Evolutionary conservation across 306 rosid genomes (phyloP).

Genomic region (Malus sylvestris): DNA sequence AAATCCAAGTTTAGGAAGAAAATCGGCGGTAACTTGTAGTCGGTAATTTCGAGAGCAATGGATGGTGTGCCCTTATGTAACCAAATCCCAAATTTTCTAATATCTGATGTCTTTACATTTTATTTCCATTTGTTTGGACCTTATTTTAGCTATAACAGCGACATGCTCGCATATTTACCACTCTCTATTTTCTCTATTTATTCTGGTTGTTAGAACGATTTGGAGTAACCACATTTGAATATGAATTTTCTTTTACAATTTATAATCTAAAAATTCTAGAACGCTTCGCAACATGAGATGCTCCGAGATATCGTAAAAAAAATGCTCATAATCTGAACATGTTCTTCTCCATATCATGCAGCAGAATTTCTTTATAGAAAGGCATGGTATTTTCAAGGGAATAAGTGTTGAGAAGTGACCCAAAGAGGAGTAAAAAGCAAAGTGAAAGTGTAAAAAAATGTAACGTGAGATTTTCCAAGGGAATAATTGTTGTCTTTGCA

Average conservation of each 20-base stretch:
- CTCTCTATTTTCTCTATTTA: background rate
- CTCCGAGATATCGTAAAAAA: background rate
- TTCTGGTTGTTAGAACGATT: too few species aligned
- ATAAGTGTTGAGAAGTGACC: background rate
- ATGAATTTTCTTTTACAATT: too few species aligned
- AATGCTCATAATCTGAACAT: background rate
- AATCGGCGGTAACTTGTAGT: constrained; percentile 38
- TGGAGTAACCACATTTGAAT: too few species aligned
- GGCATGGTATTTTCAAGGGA: constrained; percentile 10
- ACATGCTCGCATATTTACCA: background rate
- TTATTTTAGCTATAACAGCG: background rate
- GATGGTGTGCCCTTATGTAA: constrained; percentile 16
- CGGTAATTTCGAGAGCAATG: constrained; percentile 10
- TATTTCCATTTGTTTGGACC: background rate
- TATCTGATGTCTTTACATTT: background rate
- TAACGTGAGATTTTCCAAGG: background rate
- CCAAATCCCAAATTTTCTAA: constrained; percentile 11
- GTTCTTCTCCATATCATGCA: background rate
- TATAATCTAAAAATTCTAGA: too few species aligned
- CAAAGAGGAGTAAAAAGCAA: background rate
- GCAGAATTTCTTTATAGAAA: background rate
- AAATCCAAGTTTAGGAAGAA: constrained; percentile 5
- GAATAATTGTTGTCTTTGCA: constrained; percentile 34
- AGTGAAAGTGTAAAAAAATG: background rate
- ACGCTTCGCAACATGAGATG: background rate